A percentile compares a stretch with the other conserved stretches of the same genome.
These are phyloP conservation scores for Pseudonitzschia multiseries DNA, from an alignment of 108 stramenopile genomes.

Conservation along the genomic window DNA sequence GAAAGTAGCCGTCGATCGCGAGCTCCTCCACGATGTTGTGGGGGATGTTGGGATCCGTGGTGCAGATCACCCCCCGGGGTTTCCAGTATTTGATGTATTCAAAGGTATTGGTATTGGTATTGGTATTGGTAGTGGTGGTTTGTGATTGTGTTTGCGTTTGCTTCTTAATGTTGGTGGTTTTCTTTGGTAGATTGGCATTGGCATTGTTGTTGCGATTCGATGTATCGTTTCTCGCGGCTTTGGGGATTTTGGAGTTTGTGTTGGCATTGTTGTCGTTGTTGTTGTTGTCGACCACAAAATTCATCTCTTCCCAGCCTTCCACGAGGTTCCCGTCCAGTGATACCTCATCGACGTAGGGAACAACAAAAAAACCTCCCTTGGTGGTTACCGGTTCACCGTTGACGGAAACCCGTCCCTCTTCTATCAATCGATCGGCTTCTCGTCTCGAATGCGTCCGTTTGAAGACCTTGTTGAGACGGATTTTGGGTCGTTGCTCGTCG, in stretches of 20 bases:
- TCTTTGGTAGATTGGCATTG: slow-evolving; percentile 8
- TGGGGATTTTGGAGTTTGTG: too few relatives aligned
- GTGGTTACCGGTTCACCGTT: slow-evolving; percentile 50
- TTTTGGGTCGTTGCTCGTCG: neutral
- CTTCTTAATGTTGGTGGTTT: too few relatives aligned
- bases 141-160: too few relatives aligned
- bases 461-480: slow-evolving; percentile 83
- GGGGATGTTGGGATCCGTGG: slow-evolving; percentile 59
- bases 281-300: slow-evolving; percentile 16
- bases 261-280: neutral
- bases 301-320: slow-evolving; percentile 68
- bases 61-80: slow-evolving; percentile 73
- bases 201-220: neutral
- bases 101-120: slow-evolving; percentile 17
- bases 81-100: slow-evolving; percentile 82
- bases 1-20: slow-evolving; percentile 36
- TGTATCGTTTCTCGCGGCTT: neutral
- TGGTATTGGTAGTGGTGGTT: neutral
- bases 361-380: slow-evolving; percentile 41
- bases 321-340: slow-evolving; percentile 58
- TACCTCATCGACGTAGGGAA: slow-evolving; percentile 59
- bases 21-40: slow-evolving; percentile 66
- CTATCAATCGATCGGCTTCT: slow-evolving; percentile 68
- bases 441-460: slow-evolving; percentile 73
- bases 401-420: slow-evolving; percentile 57